phyloP scores from a whole-genome alignment of 306 rosid genomes.

The Quercus cerris region DNA sequence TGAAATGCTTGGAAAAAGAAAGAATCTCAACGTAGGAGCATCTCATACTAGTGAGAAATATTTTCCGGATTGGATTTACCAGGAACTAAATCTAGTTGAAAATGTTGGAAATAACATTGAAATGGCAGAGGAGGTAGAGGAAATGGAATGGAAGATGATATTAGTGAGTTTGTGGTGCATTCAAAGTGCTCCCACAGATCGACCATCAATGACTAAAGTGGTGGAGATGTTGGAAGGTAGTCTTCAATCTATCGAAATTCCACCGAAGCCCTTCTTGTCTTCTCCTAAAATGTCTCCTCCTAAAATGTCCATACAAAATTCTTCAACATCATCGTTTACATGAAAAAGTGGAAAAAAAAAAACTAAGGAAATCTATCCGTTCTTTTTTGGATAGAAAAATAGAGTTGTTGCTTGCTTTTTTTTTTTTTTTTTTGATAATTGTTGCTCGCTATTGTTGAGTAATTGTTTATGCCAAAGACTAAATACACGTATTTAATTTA shows the following conservation, averaged over 20 bases:
- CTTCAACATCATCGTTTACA: neutral
- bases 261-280: slow-evolving; percentile 34
- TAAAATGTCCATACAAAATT: neutral
- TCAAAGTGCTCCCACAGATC: too few species aligned
- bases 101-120: neutral
- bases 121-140: slow-evolving; percentile 20
- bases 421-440: too few species aligned
- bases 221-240: too few species aligned
- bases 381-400: too few species aligned
- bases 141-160: slow-evolving; percentile 21
- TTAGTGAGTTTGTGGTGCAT: slow-evolving; percentile 7
- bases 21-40: neutral
- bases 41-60: slow-evolving; percentile 24
- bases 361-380: too few species aligned
- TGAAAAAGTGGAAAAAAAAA: neutral
- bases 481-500: too few species aligned
- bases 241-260: slow-evolving; percentile 2
- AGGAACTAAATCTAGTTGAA: slow-evolving; percentile 17
- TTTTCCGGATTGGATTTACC: slow-evolving; percentile 25
- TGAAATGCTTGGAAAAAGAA: slow-evolving; percentile 38
- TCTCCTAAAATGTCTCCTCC: slow-evolving; percentile 8
- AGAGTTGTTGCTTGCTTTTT: too few species aligned
- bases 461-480: too few species aligned
- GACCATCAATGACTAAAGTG: too few species aligned
- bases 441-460: too few species aligned